Base-by-base conservation (phyloP, 106 monocot genomes). In the Allium fistulosum region DNA sequence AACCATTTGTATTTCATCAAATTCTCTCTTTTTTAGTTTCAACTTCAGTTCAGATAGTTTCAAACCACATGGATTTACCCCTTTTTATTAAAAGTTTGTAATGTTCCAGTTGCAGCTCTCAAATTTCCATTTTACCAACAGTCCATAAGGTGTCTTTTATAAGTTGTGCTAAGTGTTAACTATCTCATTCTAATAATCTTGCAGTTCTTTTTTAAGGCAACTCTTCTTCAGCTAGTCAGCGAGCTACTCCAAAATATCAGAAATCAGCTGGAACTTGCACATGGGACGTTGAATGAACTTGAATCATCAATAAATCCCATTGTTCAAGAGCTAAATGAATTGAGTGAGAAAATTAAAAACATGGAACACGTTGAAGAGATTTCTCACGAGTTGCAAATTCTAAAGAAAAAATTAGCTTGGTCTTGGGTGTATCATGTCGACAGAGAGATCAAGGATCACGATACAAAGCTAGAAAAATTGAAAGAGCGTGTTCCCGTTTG, bases 321-420 rank as follows among this genome's bases (percentile, higher is more conserved):
- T 28, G 45, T 83, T 37, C 84, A 72, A 22, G 93, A 99, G 65
- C 80, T 99, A 17, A 63, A 75, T 75, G 90, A 90, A 48, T 74
- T 99, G 69, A 72, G 13, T 15, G 85, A 93, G 66, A 99, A 99
- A 75, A 93, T 99, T 48, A 93, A 85, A 79, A 93, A 76, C 79
- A 99, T 99, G 99, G 93, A 99, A 67, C 99, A 93, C 69, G 80
- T 99, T 56, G 92, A 99, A 78, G 89, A 93, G 77, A 99, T 99
- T 71, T 75, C 80, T 61, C 82, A 79, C 46, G 82, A 87, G 57
- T 78, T 87, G 63, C 81, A 87, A 64, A 71, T 70, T 69, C 79
- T 99, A 81, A 99, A 86, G 80, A 93, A 90, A 81, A 99, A 83
- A 57, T 67, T 99, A 62, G 90, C 99, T 7, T 99, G 99, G 99